These are phyloP conservation scores for Coemansia sp. DNA, from an alignment of 192 early-diverging fungal genomes.

Conservation along the genomic window DNA sequence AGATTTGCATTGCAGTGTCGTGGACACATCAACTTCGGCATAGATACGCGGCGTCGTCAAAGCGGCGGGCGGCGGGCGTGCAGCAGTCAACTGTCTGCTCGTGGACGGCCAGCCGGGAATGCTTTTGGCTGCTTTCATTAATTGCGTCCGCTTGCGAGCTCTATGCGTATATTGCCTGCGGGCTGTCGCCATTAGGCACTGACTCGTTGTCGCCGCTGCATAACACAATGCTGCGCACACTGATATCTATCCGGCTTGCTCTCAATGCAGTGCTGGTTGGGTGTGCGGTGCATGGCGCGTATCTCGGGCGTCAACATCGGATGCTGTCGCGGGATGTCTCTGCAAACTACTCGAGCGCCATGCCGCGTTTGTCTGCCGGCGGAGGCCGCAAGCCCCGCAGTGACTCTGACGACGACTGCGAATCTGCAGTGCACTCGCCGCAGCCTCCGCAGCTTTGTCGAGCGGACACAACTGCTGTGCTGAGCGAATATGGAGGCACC, in stretches of 20 bases:
- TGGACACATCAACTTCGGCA: conserved; percentile 37
- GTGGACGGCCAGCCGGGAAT: conserved; percentile 35
- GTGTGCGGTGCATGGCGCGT: conserved; percentile 17
- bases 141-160: conserved; percentile 39
- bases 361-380: not conserved
- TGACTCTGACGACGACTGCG: conserved; percentile 1
- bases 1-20: conserved; percentile 29
- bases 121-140: conserved; percentile 44
- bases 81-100: conserved; percentile 5
- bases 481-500: conserved; percentile 19
- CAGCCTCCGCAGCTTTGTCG: not conserved
- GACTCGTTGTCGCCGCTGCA: conserved; percentile 17
- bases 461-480: not conserved
- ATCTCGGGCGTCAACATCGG: conserved; percentile 12
- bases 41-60: conserved; percentile 10
- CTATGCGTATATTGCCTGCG: conserved; percentile 42
- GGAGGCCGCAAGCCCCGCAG: not conserved
- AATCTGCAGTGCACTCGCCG: not conserved
- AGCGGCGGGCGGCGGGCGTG: conserved; percentile 10
- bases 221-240: conserved; percentile 40
- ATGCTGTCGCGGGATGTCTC: conserved; percentile 1
- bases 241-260: conserved; percentile 46
- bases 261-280: conserved; percentile 27
- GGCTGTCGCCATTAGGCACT: conserved; percentile 6
- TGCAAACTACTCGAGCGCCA: conserved; percentile 2